Conservation (phyloP, 768 basidiomycete genomes). For the Mycena galopus region DNA sequence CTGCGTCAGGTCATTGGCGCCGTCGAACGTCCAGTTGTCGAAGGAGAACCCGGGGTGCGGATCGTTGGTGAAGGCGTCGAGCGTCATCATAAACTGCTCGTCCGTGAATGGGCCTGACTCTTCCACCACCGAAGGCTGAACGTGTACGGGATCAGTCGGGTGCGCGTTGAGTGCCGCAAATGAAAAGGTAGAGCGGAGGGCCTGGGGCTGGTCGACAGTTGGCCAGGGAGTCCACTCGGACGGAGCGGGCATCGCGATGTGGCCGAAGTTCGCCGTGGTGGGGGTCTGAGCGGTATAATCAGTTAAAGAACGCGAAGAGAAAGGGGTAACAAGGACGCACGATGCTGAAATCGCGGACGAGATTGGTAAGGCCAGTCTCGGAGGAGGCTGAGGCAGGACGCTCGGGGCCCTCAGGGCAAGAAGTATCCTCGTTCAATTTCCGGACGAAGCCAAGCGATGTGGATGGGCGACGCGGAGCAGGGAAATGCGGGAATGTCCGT, state of each 20-base stretch:
- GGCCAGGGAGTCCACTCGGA: not conserved
- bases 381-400: slow-evolving; percentile 41
- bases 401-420: slow-evolving; percentile 26
- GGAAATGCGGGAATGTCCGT: slow-evolving; percentile 38
- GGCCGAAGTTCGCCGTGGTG: slow-evolving; percentile 38
- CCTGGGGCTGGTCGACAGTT: slow-evolving; percentile 1
- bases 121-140: not conserved
- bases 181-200: slow-evolving; percentile 9
- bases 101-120: slow-evolving; percentile 1
- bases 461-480: slow-evolving; percentile 48
- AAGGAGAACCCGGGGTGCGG: not conserved
- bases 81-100: slow-evolving; percentile 3
- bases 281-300: slow-evolving; percentile 42
- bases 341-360: slow-evolving; percentile 44
- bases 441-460: slow-evolving; percentile 47
- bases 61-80: slow-evolving; percentile 6
- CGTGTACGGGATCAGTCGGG: not conserved
- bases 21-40: slow-evolving; percentile 11
- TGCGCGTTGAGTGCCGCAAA: slow-evolving; percentile 10
- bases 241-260: slow-evolving; percentile 28
- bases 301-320: not conserved
- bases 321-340: slow-evolving; percentile 39
- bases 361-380: slow-evolving; percentile 38
- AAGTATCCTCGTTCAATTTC: slow-evolving; percentile 14
- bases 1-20: not conserved